phyloP scores from a whole-genome alignment of 2,329 filamentous ascomycete genomes.

The Zymoseptoria pseudotritici region DNA sequence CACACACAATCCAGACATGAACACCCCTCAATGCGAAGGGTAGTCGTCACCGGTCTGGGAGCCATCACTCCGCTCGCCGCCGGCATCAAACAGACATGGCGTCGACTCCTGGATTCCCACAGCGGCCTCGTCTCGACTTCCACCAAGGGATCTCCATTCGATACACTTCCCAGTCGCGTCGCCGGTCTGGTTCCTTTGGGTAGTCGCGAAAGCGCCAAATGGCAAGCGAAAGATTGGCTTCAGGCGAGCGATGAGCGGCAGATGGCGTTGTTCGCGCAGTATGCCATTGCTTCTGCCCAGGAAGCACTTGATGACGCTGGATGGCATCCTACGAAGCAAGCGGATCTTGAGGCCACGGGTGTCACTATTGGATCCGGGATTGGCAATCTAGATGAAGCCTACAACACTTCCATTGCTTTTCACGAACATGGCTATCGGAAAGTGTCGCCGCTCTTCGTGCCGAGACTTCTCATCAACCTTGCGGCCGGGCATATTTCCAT shows the following conservation, averaged over 20 bases:
- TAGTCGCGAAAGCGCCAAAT: constrained; percentile 34
- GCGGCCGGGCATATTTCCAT: constrained; percentile 93
- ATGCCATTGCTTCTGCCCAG: constrained; percentile 75
- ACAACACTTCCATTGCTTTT: constrained; percentile 71
- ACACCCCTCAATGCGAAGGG: constrained; percentile 38
- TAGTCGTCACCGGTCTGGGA: constrained; percentile 44
- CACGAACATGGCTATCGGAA: constrained; percentile 76
- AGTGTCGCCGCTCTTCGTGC: constrained; percentile 88
- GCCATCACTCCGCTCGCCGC: constrained; percentile 38
- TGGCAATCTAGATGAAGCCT: constrained; percentile 86
- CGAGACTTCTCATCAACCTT: constrained; percentile 86
- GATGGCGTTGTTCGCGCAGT: constrained; percentile 89
- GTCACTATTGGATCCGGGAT: constrained; percentile 94
- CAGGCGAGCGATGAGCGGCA: constrained; percentile 55
- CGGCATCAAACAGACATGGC: constrained; percentile 64
- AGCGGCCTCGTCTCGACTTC: constrained; percentile 73
- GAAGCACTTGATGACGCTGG: constrained; percentile 80
- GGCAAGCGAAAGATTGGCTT: constrained; percentile 43
- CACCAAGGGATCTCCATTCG: constrained; percentile 56
- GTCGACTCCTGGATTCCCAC: constrained; percentile 66
- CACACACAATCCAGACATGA: neutral
- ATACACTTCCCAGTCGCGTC: constrained; percentile 71
- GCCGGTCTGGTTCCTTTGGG: constrained; percentile 71
- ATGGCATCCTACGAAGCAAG: constrained; percentile 57
- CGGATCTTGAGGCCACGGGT: constrained; percentile 69